Conservation (phyloP, 2,329 filamentous ascomycete genomes). For the Colletotrichum tanaceti region DNA sequence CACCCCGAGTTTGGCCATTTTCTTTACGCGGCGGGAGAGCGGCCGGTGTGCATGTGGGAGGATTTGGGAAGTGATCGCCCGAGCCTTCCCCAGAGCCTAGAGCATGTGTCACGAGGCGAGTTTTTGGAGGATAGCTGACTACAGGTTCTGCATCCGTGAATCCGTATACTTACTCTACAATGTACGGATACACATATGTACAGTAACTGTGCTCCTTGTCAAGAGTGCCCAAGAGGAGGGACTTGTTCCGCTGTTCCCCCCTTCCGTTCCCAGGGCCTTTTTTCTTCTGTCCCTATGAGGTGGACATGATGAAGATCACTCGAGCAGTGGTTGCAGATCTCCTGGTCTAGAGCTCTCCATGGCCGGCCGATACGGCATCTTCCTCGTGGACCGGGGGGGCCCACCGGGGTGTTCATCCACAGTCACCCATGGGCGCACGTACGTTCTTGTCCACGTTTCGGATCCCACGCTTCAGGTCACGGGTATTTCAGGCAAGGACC, state of each 20-base stretch:
- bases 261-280: background rate
- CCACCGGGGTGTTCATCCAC: background rate
- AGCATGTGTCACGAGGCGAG: background rate
- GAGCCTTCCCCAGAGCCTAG: background rate
- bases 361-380: background rate
- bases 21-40: constrained; percentile 5
- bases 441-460: constrained; percentile 27
- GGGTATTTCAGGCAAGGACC: constrained; percentile 3
- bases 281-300: background rate
- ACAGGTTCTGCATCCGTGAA: too few species aligned
- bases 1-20: constrained; percentile 1
- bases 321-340: constrained; percentile 7
- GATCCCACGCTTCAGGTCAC: constrained; percentile 24
- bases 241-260: constrained; percentile 4
- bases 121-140: background rate
- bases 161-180: too few species aligned
- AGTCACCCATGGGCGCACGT: background rate
- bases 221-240: background rate
- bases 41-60: background rate
- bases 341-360: constrained; percentile 13
- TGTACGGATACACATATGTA: too few species aligned
- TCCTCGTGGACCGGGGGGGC: background rate
- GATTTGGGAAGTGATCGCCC: constrained; percentile 10
- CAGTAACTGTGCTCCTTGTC: background rate
- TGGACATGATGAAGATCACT: constrained; percentile 10